These are phyloP conservation scores for Tilletia indica DNA, from an alignment of 1,284 basidiomycete species.

Conservation along the genomic window DNA sequence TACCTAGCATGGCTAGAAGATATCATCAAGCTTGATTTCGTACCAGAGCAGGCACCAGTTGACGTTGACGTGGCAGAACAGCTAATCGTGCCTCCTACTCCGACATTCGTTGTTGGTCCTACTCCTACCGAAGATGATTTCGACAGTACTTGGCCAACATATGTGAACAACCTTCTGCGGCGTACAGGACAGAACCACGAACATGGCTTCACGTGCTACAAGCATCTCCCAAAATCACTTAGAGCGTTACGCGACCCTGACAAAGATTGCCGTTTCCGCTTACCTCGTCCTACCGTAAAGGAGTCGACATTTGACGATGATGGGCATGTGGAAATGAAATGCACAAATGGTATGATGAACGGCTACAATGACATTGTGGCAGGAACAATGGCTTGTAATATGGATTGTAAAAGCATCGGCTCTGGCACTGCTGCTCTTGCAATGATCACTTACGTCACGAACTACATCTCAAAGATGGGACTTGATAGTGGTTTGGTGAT, in stretches of 20 bases:
- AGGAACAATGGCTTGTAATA: not conserved
- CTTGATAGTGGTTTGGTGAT: not conserved
- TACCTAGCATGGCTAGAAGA: not conserved
- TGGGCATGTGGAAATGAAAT: not conserved
- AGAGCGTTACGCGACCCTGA: not conserved
- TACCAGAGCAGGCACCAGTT: too few relatives aligned
- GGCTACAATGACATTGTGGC: not conserved
- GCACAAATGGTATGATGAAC: not conserved
- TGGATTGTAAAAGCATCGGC: not conserved
- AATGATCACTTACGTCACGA: not conserved
- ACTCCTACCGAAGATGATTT: too few relatives aligned
- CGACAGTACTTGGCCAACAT: too few relatives aligned
- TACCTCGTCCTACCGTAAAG: not conserved
- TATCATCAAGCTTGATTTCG: not conserved
- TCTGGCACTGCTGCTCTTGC: not conserved
- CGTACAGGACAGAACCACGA: not conserved
- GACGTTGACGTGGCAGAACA: too few relatives aligned
- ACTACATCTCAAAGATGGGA: not conserved
- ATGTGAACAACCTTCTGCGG: not conserved
- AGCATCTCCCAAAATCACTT: not conserved
- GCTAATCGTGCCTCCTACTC: too few relatives aligned
- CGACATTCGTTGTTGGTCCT: too few relatives aligned
- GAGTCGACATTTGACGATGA: not conserved
- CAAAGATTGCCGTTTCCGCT: not conserved
- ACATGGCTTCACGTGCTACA: conserved; percentile 3